phyloP scores from a whole-genome alignment of 257 asterid genomes.

The Gynochthodes officinalis region DNA sequence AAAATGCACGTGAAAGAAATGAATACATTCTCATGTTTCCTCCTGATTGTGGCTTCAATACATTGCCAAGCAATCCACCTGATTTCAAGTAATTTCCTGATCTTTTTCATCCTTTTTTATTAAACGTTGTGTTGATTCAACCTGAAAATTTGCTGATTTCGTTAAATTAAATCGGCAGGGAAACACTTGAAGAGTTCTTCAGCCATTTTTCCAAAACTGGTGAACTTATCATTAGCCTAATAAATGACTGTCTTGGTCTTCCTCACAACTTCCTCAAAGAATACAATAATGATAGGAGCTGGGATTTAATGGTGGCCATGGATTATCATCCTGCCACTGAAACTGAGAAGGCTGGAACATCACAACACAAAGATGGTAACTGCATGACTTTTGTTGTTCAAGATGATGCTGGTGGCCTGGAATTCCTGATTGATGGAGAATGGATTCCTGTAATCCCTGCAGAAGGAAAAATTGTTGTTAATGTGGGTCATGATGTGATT shows the following conservation, averaged over 20 bases:
- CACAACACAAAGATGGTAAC: constrained; percentile 38
- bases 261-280: constrained; percentile 31
- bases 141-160: too few relatives aligned
- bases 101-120: neutral
- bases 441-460: constrained; percentile 36
- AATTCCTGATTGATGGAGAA: constrained; percentile 30
- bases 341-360: constrained; percentile 27
- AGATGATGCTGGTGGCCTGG: constrained; percentile 54
- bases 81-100: constrained; percentile 12
- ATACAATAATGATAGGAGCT: constrained; percentile 42
- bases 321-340: constrained; percentile 37
- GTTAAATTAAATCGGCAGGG: constrained; percentile 28
- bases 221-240: constrained; percentile 16
- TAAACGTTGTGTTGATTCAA: neutral
- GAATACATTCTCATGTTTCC: constrained; percentile 44
- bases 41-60: constrained; percentile 27
- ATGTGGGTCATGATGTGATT: constrained; percentile 33
- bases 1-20: constrained; percentile 27
- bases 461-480: constrained; percentile 34
- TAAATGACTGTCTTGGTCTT: constrained; percentile 44
- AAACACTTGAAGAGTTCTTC: constrained; percentile 27
- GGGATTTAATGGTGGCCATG: constrained; percentile 42
- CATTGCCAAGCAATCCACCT: constrained; percentile 24
- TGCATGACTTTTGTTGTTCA: constrained; percentile 36
- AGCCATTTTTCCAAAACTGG: constrained; percentile 26